A percentile compares a stretch with the other conserved stretches of the same genome.
These are phyloP conservation scores for Phyllosticta citribraziliensis DNA, from an alignment of 2,329 filamentous ascomycete genomes.

Conservation along the genomic window DNA sequence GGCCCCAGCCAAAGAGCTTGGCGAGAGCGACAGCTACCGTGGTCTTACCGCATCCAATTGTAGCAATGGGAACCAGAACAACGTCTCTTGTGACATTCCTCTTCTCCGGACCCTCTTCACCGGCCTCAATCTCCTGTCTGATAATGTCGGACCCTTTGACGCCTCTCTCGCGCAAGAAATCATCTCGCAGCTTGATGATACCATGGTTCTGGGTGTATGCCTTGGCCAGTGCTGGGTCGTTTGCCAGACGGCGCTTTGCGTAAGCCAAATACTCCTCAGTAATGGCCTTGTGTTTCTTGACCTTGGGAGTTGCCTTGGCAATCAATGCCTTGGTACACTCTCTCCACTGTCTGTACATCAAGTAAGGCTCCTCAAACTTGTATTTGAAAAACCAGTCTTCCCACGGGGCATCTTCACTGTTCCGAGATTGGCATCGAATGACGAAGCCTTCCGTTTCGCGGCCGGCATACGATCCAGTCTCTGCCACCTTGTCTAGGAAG, in stretches of 20 bases:
- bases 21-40: slow-evolving; percentile 74
- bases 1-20: slow-evolving; percentile 82
- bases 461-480: slow-evolving; percentile 81
- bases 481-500: slow-evolving; percentile 76
- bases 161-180: slow-evolving; percentile 75
- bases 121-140: slow-evolving; percentile 54
- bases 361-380: slow-evolving; percentile 97
- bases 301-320: slow-evolving; percentile 59
- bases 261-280: slow-evolving; percentile 86
- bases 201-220: slow-evolving; percentile 82
- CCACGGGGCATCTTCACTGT: slow-evolving; percentile 46
- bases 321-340: slow-evolving; percentile 93
- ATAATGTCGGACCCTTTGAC: slow-evolving; percentile 85
- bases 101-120: slow-evolving; percentile 37
- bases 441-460: slow-evolving; percentile 96
- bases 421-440: slow-evolving; percentile 68
- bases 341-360: slow-evolving; percentile 98
- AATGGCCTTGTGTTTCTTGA: slow-evolving; percentile 79
- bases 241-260: slow-evolving; percentile 61
- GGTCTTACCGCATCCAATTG: slow-evolving; percentile 94
- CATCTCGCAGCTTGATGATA: slow-evolving; percentile 82
- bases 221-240: slow-evolving; percentile 57
- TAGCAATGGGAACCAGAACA: slow-evolving; percentile 82
- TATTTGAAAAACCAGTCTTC: slow-evolving; percentile 99
- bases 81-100: slow-evolving; percentile 56